Evolutionary conservation across 495 filamentous ascomycete genomes (phyloP), one percentile per base, ranked within the genome.

Genomic region (Neurospora sp.): DNA sequence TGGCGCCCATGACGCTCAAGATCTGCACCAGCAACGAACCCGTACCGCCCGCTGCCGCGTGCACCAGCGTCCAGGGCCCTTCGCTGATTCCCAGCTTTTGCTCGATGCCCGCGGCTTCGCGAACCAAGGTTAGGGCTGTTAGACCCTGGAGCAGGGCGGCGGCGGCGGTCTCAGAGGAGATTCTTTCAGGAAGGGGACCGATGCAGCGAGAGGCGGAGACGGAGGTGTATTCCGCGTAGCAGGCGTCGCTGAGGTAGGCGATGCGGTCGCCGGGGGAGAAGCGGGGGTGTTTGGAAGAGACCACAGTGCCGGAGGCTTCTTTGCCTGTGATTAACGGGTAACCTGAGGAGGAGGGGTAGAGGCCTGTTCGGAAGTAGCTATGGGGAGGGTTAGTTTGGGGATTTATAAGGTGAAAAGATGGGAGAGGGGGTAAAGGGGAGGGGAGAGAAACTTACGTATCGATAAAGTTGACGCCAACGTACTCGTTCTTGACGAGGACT

Each of bases 11-110:
- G 1, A 85, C 83, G 69, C 86, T 85, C 31, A 98, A 81, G 59
- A 98, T 82, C 83, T 96, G 94, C 34, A 88, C 90, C 71, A 98
- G 84, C 82, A 91, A 89, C 54, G 90, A 84, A 0, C 95, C 96
- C 1, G 94, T 92, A 5, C 96, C 96, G 54, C 96, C 96, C 10
- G 94, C 94, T 0, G 96, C 96, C 0, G 96, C 95, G 76, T 97
- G 93, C 39, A 98, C 88, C 1, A 99, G 88, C 9, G 96, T 87
- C 90, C 91, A 96, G 73, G 97, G 93, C 1, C 91, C 93, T 28
- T 76, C 54, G 71, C 74, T 70, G 19, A 75, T 54, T 4, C 72
- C 76, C 6, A 54, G 36, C 70, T 77, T 59, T 40, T 79, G 87
- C 77, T 92, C 83, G 37, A 97, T 92, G 1, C 83, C 79, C 73